Percentiles rank a stretch among this genome's conserved stretches.
Evolutionary conservation across 2,329 filamentous ascomycete species (phyloP).

Genomic region (Pestalotiopsis fici): DNA sequence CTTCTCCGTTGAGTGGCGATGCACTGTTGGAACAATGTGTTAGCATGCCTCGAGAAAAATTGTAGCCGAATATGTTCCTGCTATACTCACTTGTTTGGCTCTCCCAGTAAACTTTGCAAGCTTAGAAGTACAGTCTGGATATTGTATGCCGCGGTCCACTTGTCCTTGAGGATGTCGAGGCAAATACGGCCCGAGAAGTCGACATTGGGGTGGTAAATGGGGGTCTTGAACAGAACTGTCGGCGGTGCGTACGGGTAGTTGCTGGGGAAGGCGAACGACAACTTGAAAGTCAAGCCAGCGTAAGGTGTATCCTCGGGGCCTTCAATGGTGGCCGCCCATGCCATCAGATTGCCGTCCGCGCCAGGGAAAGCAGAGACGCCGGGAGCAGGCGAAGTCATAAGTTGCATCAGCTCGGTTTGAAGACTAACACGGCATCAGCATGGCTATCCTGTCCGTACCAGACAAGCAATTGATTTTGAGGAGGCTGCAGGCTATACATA

Average conservation of each 20-base stretch:
- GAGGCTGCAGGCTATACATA: conserved; percentile 1
- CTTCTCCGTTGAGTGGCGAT: conserved; percentile 93
- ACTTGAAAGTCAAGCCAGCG: conserved; percentile 83
- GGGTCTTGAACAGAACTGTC: conserved; percentile 94
- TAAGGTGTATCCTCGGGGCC: conserved; percentile 93
- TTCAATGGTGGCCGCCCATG: conserved; percentile 91
- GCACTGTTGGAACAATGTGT: conserved; percentile 55
- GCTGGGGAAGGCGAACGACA: conserved; percentile 84
- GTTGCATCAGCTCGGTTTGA: conserved; percentile 96
- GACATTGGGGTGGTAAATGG: conserved; percentile 98
- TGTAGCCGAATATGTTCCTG: background rate
- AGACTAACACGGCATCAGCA: conserved; percentile 58
- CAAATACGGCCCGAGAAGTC: conserved; percentile 98
- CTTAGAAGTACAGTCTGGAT: conserved; percentile 91
- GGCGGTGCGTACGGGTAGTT: conserved; percentile 94
- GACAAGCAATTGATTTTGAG: background rate
- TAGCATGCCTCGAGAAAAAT: background rate
- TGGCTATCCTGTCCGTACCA: background rate
- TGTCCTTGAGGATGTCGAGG: conserved; percentile 97
- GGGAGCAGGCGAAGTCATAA: conserved; percentile 93
- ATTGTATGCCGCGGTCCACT: conserved; percentile 98
- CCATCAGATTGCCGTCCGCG: conserved; percentile 84
- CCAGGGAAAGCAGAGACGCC: conserved; percentile 95
- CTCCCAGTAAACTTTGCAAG: conserved; percentile 90
- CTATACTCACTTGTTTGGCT: conserved; percentile 91